Base-by-base conservation (phyloP, 2,329 filamentous ascomycete genomes). In the Cladosporium sp. region DNA sequence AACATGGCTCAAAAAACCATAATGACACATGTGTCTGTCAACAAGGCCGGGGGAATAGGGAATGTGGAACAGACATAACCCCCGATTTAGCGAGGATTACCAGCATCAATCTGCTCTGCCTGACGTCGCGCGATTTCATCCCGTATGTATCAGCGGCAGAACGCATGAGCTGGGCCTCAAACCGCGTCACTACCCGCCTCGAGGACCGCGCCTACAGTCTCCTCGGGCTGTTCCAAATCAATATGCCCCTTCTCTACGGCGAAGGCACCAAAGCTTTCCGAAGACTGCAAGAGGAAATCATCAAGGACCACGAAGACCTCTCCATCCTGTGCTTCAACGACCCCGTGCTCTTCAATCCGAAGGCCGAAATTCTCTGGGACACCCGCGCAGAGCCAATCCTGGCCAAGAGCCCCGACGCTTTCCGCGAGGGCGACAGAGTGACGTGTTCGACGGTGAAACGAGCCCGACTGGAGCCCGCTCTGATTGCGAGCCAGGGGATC, bases 121-220 rank as follows among this genome's bases (percentile, higher is more conserved):
- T 28, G 22, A 28, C 22, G 6, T 11, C 16, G 22, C 31, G 19
- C 40, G 46, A 14, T 28, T 28, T 28, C 7, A 7, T 28, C 22
- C 22, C 22, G 22, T 28, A 28, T 28, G 22, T 28, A 32, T 50
- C 31, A 28, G 22, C 22, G 22, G 53, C 54, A 2, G 38, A 31
- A 14, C 44, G 49, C 13, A 54, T 57, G 55, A 55, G 46, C 16
- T 57, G 55, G 55, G 55, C 53, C 16, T 38, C 46, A 4, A 7
- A 34, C 4, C 43, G 55, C 10, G 11, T 5, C 7, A 49, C 49
- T 3, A 57, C 55, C 6, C 40, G 66, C 3, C 2, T 46, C 0
- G 73, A 76, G 40, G 74, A 77, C 35, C 63, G 65, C 14, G 72
- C 72, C 0, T 77, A 76, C 43, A 74, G 65, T 4, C 60, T 77